Evolutionary conservation across 2,329 filamentous ascomycete genomes (phyloP), one percentile per base, ranked within the genome.

Genomic region (Sclerotinia trifoliorum): DNA sequence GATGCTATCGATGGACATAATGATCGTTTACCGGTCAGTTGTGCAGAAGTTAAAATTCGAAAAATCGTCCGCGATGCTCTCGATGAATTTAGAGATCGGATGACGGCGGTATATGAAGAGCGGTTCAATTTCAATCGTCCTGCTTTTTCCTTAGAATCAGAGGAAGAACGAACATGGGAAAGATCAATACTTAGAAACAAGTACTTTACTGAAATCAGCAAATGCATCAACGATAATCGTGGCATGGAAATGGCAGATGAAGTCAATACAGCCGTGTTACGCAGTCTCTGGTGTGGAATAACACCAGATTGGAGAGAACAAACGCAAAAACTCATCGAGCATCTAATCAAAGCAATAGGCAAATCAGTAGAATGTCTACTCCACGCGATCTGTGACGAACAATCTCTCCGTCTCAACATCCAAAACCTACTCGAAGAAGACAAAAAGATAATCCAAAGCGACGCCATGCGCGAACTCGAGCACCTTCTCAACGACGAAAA

Each of bases 1-100:
- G 63, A 65, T 26, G 49, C 52, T 11, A 65, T 65, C 2, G 63
- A 65, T 57, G 63, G 63, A 1, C 35, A 65, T 15, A 42, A 57
- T 39, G 63, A 65, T 46, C 52, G 63, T 5, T 24, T 65, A 3
- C 63, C 52, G 15, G 39, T 49, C 3, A 24, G n/a, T 3, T 56
- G 29, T 3, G 42, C 57, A 0, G 58, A 62, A 62, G 21, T 56
- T 1, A 65, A 65, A 10, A 46, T 65, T 3, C 49, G 63, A 1
- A 65, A 57, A 39, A 65, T 65, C 3, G 39, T 65, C 2, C 63
- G 63, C 3, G 63, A 65, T 35, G 44, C 52, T 24, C 42, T 65
- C 1, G 52, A 65, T 1, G 26, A 39, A 1, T 65, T 65, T 19
- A 57, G 52, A 15, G 63, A 65, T 57, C 7, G 8, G 1, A 65